Evolutionary conservation across 306 rosid species (phyloP), one percentile per base, ranked within the genome.

Genomic region (Hippophae gyantsensis): DNA sequence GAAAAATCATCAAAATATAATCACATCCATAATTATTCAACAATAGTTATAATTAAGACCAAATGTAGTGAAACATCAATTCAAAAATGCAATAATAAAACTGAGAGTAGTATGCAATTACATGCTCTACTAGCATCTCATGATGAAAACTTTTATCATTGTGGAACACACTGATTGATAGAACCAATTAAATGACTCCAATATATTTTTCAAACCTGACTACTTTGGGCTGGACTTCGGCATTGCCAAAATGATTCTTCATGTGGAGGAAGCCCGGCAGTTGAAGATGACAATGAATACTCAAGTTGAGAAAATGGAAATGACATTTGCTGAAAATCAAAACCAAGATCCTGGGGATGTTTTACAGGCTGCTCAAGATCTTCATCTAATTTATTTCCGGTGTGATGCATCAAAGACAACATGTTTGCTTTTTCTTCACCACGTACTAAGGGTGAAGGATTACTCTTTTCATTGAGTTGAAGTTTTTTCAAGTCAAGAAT

Each of bases 221-320:
- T 87, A 65, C 76, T 78, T 66, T 62, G 74, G 61, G 62, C 64
- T 42, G 82, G 79, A 71, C 86, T 86, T 77, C 56, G 82, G 69
- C 69, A 65, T 27, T 79, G 79, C 94, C 94, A 90, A 70, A 79
- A 66, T 51, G 75, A 75, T 54, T 87, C 96, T 72, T 81, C 85
- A 43, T 81, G 72, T 72, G 72, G 66, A 42, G 86, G 81, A 79
- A 76, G 67, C 62, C 81, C 88, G 56, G 46, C 44, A 63, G 63
- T 55, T 52, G 86, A 70, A 66, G 93, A 76, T 45, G 80, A 66
- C 10, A 85, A 76, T 32, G 76, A 54, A 54, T 69, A 58, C 72
- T 82, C 92, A 42, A 71, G 76, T 57, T 76, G 82, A 59, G 86
- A 77, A 72, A 74, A 70, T 42, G 78, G 66, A 13, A 78, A 72